Evolutionary conservation across 768 basidiomycete species (phyloP).

Genomic region (Boletus vermiculosoides): DNA sequence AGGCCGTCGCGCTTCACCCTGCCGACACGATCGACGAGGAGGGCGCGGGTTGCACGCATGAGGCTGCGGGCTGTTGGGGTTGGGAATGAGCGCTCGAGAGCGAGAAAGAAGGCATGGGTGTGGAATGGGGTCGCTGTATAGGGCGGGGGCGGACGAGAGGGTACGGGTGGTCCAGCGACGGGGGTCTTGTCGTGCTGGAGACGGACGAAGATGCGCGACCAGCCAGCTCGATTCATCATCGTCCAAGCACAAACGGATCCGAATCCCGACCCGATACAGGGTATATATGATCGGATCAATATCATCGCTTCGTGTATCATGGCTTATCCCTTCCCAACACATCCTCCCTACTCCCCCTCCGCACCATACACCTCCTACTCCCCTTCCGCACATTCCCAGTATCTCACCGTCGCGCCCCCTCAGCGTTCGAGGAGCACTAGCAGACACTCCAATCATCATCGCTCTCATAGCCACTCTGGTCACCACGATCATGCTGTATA

Average conservation of each 20-base stretch:
- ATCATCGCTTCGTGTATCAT: background rate
- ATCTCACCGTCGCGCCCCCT: slow-evolving; percentile 3
- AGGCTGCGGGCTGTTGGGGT: slow-evolving; percentile 71
- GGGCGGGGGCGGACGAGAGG: slow-evolving; percentile 25
- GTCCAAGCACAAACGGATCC: background rate
- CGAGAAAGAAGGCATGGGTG: slow-evolving; percentile 73
- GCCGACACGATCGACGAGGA: slow-evolving; percentile 74
- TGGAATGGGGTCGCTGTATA: slow-evolving; percentile 77
- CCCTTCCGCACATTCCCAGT: background rate
- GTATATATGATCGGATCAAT: background rate
- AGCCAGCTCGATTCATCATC: slow-evolving; percentile 3
- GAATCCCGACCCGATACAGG: slow-evolving; percentile 17
- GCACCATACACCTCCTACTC: background rate
- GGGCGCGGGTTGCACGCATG: slow-evolving; percentile 80
- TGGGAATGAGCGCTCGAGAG: slow-evolving; percentile 72
- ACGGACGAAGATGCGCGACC: slow-evolving; percentile 14
- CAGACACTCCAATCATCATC: slow-evolving; percentile 16
- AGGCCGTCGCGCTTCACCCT: slow-evolving; percentile 71
- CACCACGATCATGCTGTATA: background rate
- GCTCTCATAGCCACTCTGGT: slow-evolving; percentile 5
- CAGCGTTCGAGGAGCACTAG: slow-evolving; percentile 17
- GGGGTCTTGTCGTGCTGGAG: slow-evolving; percentile 15
- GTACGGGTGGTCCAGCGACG: slow-evolving; percentile 13
- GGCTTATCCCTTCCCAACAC: slow-evolving; percentile 27
- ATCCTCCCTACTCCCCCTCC: background rate